Base-by-base conservation (phyloP, 2,329 filamentous ascomycete genomes). In the Lasiodiplodia hormozganensis region DNA sequence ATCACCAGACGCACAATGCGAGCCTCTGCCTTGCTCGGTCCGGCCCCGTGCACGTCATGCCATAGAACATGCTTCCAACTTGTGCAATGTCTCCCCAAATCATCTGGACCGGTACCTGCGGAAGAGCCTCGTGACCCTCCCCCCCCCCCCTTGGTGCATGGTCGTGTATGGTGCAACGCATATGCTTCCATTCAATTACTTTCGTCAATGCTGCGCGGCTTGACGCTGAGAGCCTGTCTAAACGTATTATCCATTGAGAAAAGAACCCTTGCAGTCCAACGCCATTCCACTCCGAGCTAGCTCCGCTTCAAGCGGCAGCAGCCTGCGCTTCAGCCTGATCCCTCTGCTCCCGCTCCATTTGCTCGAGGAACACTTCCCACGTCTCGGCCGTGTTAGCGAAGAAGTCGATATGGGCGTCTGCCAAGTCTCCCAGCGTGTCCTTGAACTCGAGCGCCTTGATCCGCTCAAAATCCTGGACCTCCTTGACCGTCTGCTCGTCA, bases 371-470 rank as follows among this genome's bases (percentile, higher is more conserved):
- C 70, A 85, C 84, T 82, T 97, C 93, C 96, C 96, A 99, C 8
- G 92, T 91, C 66, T 90, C 89, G 62, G 92, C 88, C 5, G 93
- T 91, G 25, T 87, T 88, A 68, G 88, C 88, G 78, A 97, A 99
- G 79, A 97, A 98, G 12, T 89, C 87, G 51, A 97, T 89, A 78
- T 99, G 93, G 21, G 92, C 89, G 75, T 95, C 91, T 0, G 95
- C 93, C 60, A 99, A 81, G 2, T 88, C 89, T 2, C 93, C 93
- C 62, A 99, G 85, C 73, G 96, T 94, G 71, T 91, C 88, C 79
- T 93, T 92, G 81, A 99, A 96, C 84, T 99, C 95, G 52, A 92
- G 85, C 49, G 93, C 89, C 85, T 99, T 99, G 85, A 98, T 98
- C 68, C 94, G 88, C 82, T 99, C 96, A 81, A 99, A 99, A 77